phyloP scores from a whole-genome alignment of 495 filamentous ascomycete genomes.

The Aspergillus biplanus region DNA sequence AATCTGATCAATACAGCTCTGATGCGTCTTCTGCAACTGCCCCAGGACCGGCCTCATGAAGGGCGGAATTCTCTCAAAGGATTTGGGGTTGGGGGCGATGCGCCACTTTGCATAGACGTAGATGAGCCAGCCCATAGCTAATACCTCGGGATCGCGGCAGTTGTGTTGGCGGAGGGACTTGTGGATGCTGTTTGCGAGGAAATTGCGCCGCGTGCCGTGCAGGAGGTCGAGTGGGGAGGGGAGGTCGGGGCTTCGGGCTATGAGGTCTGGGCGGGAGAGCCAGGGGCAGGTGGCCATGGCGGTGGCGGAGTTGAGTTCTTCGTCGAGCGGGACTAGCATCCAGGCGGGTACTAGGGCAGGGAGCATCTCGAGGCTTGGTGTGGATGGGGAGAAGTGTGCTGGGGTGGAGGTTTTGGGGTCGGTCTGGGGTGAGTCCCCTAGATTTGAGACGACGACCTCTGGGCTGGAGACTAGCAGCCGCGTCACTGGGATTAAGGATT shows the following conservation, averaged over 20 bases:
- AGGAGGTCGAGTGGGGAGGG: slow-evolving; percentile 26
- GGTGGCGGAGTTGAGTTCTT: not conserved
- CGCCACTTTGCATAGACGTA: slow-evolving; percentile 26
- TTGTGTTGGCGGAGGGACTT: slow-evolving; percentile 12
- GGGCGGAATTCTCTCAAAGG: slow-evolving; percentile 11
- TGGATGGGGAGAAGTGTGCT: no score
- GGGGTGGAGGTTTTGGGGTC: not conserved
- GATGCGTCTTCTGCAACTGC: slow-evolving; percentile 19
- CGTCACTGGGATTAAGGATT: no score
- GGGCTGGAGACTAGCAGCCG: no score
- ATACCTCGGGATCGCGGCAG: slow-evolving; percentile 20
- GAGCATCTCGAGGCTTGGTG: not conserved
- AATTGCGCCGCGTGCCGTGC: slow-evolving; percentile 26
- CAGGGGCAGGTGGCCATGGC: not conserved
- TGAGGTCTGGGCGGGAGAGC: not conserved
- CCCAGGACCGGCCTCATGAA: slow-evolving; percentile 16
- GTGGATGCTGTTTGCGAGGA: slow-evolving; percentile 19
- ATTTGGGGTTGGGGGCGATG: slow-evolving; percentile 6
- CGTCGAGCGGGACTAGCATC: not conserved
- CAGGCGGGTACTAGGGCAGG: not conserved
- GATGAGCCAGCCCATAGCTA: slow-evolving; percentile 17
- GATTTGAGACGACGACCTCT: not conserved
- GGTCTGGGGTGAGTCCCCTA: not conserved
- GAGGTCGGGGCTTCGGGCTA: not conserved
- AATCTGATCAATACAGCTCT: slow-evolving; percentile 11